These are phyloP conservation scores for Moricandia arvensis DNA, from an alignment of 345 rosid genomes.

Conservation along the genomic window DNA sequence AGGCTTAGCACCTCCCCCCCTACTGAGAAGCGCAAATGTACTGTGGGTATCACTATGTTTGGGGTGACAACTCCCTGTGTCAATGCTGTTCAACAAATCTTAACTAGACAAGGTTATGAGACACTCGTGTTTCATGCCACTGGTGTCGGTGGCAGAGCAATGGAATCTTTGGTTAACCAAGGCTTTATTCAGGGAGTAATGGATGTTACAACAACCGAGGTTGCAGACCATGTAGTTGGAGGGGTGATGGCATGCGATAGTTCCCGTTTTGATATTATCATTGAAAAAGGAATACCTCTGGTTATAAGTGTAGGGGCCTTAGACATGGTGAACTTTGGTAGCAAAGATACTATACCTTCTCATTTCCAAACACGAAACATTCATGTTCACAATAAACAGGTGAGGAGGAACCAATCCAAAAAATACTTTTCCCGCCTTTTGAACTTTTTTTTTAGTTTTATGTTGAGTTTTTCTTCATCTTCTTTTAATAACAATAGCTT, in stretches of 20 bases:
- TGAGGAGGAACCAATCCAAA: conserved; percentile 23
- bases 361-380: conserved; percentile 63
- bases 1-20: conserved; percentile 23
- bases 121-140: conserved; percentile 92
- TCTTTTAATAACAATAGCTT: not conserved
- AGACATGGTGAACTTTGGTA: conserved; percentile 94
- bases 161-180: conserved; percentile 79
- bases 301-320: conserved; percentile 89
- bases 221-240: conserved; percentile 88
- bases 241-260: conserved; percentile 94
- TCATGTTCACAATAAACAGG: conserved; percentile 83
- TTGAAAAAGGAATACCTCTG: conserved; percentile 78
- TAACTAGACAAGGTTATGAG: conserved; percentile 73
- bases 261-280: conserved; percentile 72
- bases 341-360: conserved; percentile 71
- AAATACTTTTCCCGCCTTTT: not conserved
- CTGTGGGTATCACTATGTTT: conserved; percentile 91
- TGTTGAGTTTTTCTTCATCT: not conserved
- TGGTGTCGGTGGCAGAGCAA: conserved; percentile 90
- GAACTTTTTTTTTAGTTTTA: too few relatives aligned
- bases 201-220: conserved; percentile 90
- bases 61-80: conserved; percentile 93
- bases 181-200: conserved; percentile 90
- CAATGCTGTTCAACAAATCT: conserved; percentile 59
- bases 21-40: conserved; percentile 28